phyloP scores from a whole-genome alignment of 352 stramenopile genomes.

The Pythium apleroticum region DNA sequence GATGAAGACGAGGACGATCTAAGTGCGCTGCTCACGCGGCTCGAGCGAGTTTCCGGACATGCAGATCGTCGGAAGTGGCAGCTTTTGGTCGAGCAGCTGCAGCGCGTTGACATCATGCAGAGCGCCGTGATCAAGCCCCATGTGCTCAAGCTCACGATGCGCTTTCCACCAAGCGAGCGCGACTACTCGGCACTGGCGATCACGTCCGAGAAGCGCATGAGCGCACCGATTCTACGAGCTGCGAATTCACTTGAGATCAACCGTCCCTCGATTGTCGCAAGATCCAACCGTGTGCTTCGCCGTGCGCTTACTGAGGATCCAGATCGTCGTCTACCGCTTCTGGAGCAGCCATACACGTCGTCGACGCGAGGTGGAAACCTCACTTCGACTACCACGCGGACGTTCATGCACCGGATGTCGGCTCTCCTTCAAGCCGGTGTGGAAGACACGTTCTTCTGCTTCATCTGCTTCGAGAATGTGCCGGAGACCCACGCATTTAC shows the following conservation, averaged over 20 bases:
- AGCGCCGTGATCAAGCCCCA: background rate
- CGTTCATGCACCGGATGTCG: conserved; percentile 16
- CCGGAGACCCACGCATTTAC: conserved; percentile 35
- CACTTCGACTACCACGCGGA: conserved; percentile 6
- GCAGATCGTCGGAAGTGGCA: conserved; percentile 7
- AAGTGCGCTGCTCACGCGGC: conserved; percentile 6
- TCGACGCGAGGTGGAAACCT: conserved; percentile 2
- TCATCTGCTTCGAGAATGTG: conserved; percentile 76
- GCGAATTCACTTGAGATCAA: conserved; percentile 8
- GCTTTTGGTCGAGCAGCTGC: conserved; percentile 2
- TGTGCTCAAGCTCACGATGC: conserved; percentile 9
- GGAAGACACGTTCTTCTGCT: conserved; percentile 72
- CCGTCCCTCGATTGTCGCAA: background rate
- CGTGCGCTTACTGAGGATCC: conserved; percentile 16
- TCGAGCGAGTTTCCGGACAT: background rate
- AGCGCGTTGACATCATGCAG: conserved; percentile 2
- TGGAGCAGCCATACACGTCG: conserved; percentile 9
- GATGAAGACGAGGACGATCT: conserved; percentile 11
- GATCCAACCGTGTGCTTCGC: conserved; percentile 9
- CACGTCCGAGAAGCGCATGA: conserved; percentile 11
- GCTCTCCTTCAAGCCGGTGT: conserved; percentile 5
- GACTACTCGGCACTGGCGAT: background rate
- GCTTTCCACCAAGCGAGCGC: background rate
- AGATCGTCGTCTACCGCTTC: conserved; percentile 7
- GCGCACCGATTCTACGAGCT: conserved; percentile 8